A percentile compares a stretch with the other conserved stretches of the same genome.
Conservation (phyloP, 2,329 filamentous ascomycete genomes). For the Zymoseptoria tritici region DNA sequence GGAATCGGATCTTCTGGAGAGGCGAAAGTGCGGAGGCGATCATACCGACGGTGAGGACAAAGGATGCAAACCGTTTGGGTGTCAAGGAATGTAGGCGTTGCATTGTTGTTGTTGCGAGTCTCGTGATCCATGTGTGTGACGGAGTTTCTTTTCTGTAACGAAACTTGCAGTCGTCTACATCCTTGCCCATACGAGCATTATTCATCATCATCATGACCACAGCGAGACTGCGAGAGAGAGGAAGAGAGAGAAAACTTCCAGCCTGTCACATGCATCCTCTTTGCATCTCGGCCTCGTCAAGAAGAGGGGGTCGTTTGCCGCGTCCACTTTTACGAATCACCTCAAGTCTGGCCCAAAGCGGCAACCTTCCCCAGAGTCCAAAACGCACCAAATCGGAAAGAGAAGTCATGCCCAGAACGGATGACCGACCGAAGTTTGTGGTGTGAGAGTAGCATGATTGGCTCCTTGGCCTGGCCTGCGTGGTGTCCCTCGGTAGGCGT, state of each 20-base stretch:
- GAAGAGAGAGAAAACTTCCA: background rate
- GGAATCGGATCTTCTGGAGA: background rate
- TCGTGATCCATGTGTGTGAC: background rate
- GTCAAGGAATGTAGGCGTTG: background rate
- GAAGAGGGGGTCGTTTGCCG: background rate
- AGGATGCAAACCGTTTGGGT: background rate
- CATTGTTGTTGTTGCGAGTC: background rate
- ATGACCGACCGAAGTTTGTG: background rate
- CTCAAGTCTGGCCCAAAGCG: background rate
- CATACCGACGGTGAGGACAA: background rate
- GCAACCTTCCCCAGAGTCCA: background rate
- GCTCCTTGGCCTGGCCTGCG: background rate
- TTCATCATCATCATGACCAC: background rate
- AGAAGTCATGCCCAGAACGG: background rate
- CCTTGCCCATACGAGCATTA: background rate
- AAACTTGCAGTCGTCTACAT: background rate
- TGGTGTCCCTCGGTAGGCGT: background rate
- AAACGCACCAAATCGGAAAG: background rate
- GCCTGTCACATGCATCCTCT: background rate
- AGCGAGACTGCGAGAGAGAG: background rate
- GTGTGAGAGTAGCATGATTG: background rate
- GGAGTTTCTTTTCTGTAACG: background rate
- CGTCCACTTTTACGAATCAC: background rate
- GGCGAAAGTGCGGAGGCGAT: background rate
- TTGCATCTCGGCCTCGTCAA: background rate